Conservation (phyloP, 805 yeast species). For the Myxozyma vanderwaltii region DNA sequence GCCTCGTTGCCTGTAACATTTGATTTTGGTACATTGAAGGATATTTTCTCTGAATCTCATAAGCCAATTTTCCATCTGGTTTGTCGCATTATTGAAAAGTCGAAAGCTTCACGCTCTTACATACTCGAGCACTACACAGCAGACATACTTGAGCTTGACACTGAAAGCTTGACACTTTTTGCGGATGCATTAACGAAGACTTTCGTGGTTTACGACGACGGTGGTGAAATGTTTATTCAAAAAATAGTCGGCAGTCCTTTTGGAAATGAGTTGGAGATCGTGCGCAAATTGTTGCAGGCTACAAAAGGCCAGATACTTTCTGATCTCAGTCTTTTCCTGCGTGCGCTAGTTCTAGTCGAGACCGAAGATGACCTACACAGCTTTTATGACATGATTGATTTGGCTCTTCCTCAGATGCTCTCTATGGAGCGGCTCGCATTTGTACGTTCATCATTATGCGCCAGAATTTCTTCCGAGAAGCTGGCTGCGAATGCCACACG, state of each 20-base stretch:
- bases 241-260: too few species aligned
- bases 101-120: not conserved
- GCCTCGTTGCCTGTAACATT: not conserved
- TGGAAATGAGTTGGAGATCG: not conserved
- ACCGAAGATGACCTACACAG: not conserved
- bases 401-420: not conserved
- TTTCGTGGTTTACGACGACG: not conserved
- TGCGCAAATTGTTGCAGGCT: not conserved
- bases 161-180: not conserved
- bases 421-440: slow-evolving; percentile 1
- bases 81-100: not conserved
- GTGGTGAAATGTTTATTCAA: not conserved
- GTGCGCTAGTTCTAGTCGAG: not conserved
- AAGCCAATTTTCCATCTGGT: not conserved
- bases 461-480: not conserved
- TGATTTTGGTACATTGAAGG: not conserved
- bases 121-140: not conserved
- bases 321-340: not conserved
- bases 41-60: not conserved
- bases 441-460: not conserved
- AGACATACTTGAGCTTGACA: not conserved
- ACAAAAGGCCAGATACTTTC: not conserved
- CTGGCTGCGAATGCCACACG: not conserved
- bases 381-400: not conserved
- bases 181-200: not conserved